Base-by-base conservation (phyloP, 306 rosid species). In the Mimosa pudica region DNA sequence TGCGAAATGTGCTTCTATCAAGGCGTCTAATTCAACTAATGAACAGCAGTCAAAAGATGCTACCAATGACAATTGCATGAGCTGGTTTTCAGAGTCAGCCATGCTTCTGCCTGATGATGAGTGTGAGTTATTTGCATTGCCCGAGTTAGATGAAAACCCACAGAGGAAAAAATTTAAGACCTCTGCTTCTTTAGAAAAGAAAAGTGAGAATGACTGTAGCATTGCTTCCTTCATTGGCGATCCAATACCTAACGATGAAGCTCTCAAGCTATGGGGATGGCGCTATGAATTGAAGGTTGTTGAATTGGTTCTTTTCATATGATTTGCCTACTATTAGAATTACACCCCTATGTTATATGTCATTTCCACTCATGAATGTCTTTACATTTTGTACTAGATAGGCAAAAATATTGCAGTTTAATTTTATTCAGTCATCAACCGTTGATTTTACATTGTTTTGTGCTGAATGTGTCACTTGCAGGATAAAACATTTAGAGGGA, bases 251-350 rank as follows among this genome's bases (percentile, higher is more conserved):
- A 88, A 82, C 61, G 87, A 81, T 71, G 97, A 94, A 88, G 97
- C 98, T 85, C 97, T 73, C 58, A 82, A 87, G 67, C 88, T 89
- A 89, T 94, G 98, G 98, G 88, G 87, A 52, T 94, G 98, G 98
- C 97, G 98, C 30, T 94, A 94, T 77, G 89, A 89, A 81, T 67
- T 90, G 87, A 94, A 92, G 98, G 98, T 92, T 18, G 76, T 78
- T 71, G 66, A 77, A 82, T 11, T 69, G 63, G 55, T 44, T 78
- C 48, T 63, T 69, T 81, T 66, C 35, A 35, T 71, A 77, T 68
- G 51, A 52, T 52, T 73, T 77, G 73, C 77, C 52, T 76, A 38
- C 18, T 44, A 52, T 62, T 49, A 38, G 14, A 69, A 61, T n/a
- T 55, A 38, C 71, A 36, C 18, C 47, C 16, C 10, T 60, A 20